Conservation (phyloP, 176 grass and related monocot species). For the Oryza longistaminata region DNA sequence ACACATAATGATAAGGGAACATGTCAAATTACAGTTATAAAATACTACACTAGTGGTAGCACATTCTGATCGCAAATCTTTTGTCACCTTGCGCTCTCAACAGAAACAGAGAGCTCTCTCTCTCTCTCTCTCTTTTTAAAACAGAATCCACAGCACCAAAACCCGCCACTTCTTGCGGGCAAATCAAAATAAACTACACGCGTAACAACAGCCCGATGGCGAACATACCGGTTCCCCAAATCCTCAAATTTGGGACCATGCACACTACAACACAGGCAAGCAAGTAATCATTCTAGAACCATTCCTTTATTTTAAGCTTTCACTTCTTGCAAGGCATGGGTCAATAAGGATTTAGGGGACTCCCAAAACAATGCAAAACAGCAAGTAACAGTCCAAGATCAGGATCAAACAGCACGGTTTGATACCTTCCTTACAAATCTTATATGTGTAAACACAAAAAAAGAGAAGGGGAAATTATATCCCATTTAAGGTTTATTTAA, state of each 20-base stretch:
- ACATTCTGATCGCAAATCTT: neutral
- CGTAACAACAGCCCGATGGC: neutral
- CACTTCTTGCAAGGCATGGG: neutral
- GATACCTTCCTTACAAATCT: slow-evolving; percentile 11
- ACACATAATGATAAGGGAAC: too few relatives aligned
- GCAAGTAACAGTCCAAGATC: neutral
- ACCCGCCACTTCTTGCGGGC: neutral
- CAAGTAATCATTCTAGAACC: neutral
- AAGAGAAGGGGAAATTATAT: neutral
- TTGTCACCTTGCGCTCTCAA: neutral
- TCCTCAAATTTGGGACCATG: neutral
- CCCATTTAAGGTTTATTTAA: slow-evolving; percentile 46
- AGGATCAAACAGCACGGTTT: neutral
- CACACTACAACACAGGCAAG: neutral
- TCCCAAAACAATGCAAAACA: neutral
- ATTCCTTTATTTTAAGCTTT: neutral
- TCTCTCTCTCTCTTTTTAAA: too few relatives aligned
- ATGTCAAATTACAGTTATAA: too few relatives aligned
- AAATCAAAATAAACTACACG: neutral
- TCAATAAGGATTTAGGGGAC: neutral
- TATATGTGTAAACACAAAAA: neutral
- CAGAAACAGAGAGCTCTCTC: too few relatives aligned
- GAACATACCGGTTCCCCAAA: neutral
- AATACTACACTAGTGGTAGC: neutral
- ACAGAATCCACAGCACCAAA: neutral